Evolutionary conservation across 345 rosid species (phyloP), one percentile per base, ranked within the genome.

Genomic region (Brassica incana): DNA sequence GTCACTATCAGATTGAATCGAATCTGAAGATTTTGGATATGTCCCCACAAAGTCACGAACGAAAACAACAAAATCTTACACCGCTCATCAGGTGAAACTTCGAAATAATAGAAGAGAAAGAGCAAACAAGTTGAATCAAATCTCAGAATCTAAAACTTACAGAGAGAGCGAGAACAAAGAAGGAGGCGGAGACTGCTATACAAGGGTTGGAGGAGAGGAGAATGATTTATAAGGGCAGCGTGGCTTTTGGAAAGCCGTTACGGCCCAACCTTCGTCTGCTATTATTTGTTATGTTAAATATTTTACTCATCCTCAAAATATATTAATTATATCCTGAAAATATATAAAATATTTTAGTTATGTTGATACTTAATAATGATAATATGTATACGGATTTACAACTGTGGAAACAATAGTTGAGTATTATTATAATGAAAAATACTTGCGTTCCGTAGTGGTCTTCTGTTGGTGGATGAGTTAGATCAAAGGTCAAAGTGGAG

Each of bases 401-500:
- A 36, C 43, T 36, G 43, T 32, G 23, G 35, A n/a, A 65, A 62
- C 67, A 29, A 35, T 65, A 16, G 18, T 63, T 2, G 43, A 8
- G 9, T 36, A 20, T 18, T 56, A 60, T 36, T 4, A 9, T 8
- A 67, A 38, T 8, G 10, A 63, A 27, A 36, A 43, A 10, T 43
- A 43, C 4, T 43, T 10, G 14, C 50, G 50, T 43, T 65, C 36
- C 67, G 77, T 72, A 56, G 65, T 56, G 50, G 35, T 20, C 40
- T 72, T 71, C 30, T 65, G 72, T 72, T 72, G 73, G 65, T 65
- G 45, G 52, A 72, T 78, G 77, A 78, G n/a, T 72, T 33, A 78
- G 67, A 65, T 71, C 81, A 78, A 78, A 65, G 72, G 81, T 72
- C 77, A 65, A 78, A 71, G 61, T 38, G 67, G 33, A 9, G n/a